Evolutionary conservation across 257 asterid genomes (phyloP), one percentile per base, ranked within the genome.

Genomic region (Petunia axillaris): DNA sequence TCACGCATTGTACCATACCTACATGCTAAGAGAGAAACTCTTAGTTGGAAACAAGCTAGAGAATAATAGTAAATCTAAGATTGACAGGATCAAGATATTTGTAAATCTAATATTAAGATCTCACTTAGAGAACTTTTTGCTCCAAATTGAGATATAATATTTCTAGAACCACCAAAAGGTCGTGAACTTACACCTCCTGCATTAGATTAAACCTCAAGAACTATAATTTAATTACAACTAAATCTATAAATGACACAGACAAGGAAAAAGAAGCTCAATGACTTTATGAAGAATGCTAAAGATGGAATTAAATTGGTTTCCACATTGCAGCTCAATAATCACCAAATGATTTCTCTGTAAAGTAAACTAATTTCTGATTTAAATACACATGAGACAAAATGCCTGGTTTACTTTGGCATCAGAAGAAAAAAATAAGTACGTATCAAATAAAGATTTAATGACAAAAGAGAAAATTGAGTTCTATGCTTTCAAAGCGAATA

Each of bases 1-100:
- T 94, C 99, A 1, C 98, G 97, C 99, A 96, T 96, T 75, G 98
- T 96, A 59, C 99, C 99, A 81, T 96, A 96, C 95, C 98, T 92
- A 87, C 93, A 92, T 86, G 85, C 87, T 90, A 90, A 87, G 82
- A 89, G 85, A 57, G 71, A 81, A 80, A 86, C 80, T 63, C 84
- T 88, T 87, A 88, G 81, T 64, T 11, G 80, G 82, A 84, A 79
- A 57, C 83, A 74, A 82, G 79, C 68, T 58, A 81, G 43, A 71
- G 60, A n/a, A n/a, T n/a, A 73, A 58, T 36, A 50, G 41, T 36
- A 36, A 50, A 50, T 73, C 43, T 11, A 50, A 35, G 62, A 36
- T 50, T 52, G 43, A 35, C 62, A 11, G 6, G 43, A 73, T 36
- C 62, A 50, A 71, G 44, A 71, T 11, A 50, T 8, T 16, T 48